Evolutionary conservation across 2,329 filamentous ascomycete species (phyloP).

Genomic region (Nemania diffusa): DNA sequence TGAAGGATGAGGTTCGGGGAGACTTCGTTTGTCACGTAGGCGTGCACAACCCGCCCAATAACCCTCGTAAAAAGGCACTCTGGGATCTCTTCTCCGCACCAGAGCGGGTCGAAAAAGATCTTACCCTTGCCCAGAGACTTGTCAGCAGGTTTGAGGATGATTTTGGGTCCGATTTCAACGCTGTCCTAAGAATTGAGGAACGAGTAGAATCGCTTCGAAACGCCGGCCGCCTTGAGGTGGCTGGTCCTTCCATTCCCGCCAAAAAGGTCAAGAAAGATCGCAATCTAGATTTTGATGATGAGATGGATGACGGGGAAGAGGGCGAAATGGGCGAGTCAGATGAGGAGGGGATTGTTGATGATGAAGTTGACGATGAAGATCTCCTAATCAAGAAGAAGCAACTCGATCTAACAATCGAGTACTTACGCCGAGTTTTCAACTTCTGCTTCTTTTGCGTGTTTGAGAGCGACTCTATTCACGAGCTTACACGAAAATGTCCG

Average conservation of each 20-base stretch:
- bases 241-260: conserved; percentile 62
- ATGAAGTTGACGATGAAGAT: conserved; percentile 91
- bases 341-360: conserved; percentile 80
- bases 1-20: conserved; percentile 90
- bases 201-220: conserved; percentile 83
- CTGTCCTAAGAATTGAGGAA: conserved; percentile 82
- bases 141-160: conserved; percentile 87
- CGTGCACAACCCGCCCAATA: conserved; percentile 87
- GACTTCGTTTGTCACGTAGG: conserved; percentile 98
- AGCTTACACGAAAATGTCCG: conserved; percentile 93
- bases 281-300: conserved; percentile 68
- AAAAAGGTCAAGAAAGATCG: conserved; percentile 68
- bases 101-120: conserved; percentile 90
- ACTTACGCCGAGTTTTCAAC: conserved; percentile 94
- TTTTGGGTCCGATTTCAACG: conserved; percentile 80
- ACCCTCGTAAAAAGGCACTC: conserved; percentile 91
- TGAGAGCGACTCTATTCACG: conserved; percentile 96
- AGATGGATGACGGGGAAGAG: conserved; percentile 70
- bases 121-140: conserved; percentile 83
- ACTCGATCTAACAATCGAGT: conserved; percentile 94
- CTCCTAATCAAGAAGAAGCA: conserved; percentile 94
- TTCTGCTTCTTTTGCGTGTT: conserved; percentile 99
- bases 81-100: conserved; percentile 97
- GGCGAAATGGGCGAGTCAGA: conserved; percentile 80
- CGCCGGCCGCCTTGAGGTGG: conserved; percentile 79